Percentiles rank a stretch among this genome's conserved stretches.
Conservation (phyloP, 768 basidiomycete genomes). For the Aureoboletus auriporus region DNA sequence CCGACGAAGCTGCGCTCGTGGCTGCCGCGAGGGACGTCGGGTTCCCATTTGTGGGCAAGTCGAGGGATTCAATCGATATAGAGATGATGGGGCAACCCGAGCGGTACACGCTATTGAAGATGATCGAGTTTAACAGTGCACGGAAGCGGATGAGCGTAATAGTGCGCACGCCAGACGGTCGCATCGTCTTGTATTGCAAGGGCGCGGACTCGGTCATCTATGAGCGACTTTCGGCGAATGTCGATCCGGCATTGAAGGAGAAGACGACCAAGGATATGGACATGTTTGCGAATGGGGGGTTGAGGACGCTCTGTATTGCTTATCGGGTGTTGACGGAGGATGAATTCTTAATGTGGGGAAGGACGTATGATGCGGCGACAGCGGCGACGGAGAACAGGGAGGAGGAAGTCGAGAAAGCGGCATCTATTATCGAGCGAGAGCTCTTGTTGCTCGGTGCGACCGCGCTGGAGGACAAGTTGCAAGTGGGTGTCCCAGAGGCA, state of each 20-base stretch:
- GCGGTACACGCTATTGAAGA: constrained; percentile 70
- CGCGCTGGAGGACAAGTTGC: constrained; percentile 94
- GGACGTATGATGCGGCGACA: constrained; percentile 78
- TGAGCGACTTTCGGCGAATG: constrained; percentile 71
- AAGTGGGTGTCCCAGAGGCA: constrained; percentile 94
- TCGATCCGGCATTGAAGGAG: constrained; percentile 70
- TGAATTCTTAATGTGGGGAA: constrained; percentile 79
- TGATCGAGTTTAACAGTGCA: constrained; percentile 91
- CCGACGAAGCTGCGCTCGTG: constrained; percentile 93
- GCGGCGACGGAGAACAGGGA: constrained; percentile 77
- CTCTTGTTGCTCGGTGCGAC: constrained; percentile 89
- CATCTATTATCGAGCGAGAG: constrained; percentile 77
- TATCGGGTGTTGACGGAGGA: constrained; percentile 75
- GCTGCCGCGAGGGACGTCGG: constrained; percentile 89
- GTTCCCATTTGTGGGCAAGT: constrained; percentile 81
- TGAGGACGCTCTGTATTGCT: constrained; percentile 89
- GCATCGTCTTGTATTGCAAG: constrained; percentile 85
- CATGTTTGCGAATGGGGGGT: constrained; percentile 85
- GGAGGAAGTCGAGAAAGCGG: constrained; percentile 87
- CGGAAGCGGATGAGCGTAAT: constrained; percentile 95
- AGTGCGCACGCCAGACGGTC: constrained; percentile 79
- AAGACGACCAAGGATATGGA: constrained; percentile 88
- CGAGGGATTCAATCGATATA: constrained; percentile 76
- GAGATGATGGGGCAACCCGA: constrained; percentile 90
- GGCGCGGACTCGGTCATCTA: constrained; percentile 98